Base-by-base conservation (phyloP, 805 yeast species). In the Yamadazyma olivae region DNA sequence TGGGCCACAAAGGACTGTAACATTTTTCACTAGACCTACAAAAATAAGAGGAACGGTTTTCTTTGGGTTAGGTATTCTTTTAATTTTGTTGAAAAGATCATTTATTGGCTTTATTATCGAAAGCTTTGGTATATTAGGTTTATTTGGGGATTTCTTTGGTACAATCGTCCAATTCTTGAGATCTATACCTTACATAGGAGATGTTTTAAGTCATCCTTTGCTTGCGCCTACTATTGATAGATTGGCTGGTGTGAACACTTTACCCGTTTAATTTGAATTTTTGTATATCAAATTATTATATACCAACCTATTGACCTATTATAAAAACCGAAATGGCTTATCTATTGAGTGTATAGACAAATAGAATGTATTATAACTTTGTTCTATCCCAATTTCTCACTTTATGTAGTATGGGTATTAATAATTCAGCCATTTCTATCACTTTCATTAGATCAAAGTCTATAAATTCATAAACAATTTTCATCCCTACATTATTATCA, bases 81-180 rank as follows among this genome's bases (percentile, higher is more conserved):
- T 91, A 46, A 91, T 93, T 36, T 64, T 91, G 38, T 50, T 77
- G 49, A 84, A 83, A 51, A 73, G 82, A 64, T 78, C 97, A 1
- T 85, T 93, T 53, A 50, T 81, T 17, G 99, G 99, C 6, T 91
- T 93, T 53, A 56, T 82, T 2, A 64, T 91, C 26, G 99, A 91
- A 58, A 76, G 83, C 33, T 66, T 90, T 44, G 99, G 99, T n/a
- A 87, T 91, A 17, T 61, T 91, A 41, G 90, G 87, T 6, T 67
- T 91, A 24, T 91, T 93, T 63, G 99, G 89, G 24, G 98, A 93
- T 61, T 90, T 93, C 59, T 85, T 91, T 53, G 88, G 95, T 17
- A 86, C 95, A 9, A 80, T 93, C 30, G 76, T 91, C 9, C 83
- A 86, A 47, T 91, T 93, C 54, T 70, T 91, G 51, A 74, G 97